phyloP scores from a whole-genome alignment of 257 asterid genomes.

The Voacanga thouarsii region DNA sequence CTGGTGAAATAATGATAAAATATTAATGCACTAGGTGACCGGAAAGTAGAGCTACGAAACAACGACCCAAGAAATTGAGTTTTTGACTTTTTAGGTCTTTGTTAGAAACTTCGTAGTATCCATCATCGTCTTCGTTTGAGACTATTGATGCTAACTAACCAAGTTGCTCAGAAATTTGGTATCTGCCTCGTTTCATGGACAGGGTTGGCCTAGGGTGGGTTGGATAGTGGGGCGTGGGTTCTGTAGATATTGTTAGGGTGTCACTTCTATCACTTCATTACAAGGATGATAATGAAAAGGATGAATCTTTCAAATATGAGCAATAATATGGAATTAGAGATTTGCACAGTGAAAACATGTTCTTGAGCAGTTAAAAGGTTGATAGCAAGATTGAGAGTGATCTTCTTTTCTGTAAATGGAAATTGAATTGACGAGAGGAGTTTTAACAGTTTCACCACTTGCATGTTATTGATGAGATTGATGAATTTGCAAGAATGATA shows the following conservation, averaged over 20 bases:
- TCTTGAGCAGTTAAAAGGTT: background rate
- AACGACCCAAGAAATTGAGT: slow-evolving; percentile 1
- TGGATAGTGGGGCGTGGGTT: background rate
- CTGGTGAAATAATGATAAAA: background rate
- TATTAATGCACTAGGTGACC: slow-evolving; percentile 3
- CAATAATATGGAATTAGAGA: background rate
- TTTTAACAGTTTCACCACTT: background rate
- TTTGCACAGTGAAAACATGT: background rate
- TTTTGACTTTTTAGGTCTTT: background rate
- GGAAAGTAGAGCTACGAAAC: slow-evolving; percentile 2
- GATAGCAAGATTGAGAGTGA: background rate
- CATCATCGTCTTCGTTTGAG: background rate
- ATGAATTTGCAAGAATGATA: background rate
- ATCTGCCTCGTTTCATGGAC: background rate
- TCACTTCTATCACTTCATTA: background rate
- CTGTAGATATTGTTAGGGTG: background rate
- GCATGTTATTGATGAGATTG: too few species aligned
- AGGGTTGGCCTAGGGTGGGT: background rate
- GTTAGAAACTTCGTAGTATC: background rate
- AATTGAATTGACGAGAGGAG: background rate
- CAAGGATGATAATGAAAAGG: background rate
- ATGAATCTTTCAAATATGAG: background rate
- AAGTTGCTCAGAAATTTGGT: background rate
- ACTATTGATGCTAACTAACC: background rate
- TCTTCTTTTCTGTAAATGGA: background rate